Evolutionary conservation across 2,329 filamentous ascomycete genomes (phyloP), one percentile per base, ranked within the genome.

Genomic region (Iodosphaeria phyllophila): DNA sequence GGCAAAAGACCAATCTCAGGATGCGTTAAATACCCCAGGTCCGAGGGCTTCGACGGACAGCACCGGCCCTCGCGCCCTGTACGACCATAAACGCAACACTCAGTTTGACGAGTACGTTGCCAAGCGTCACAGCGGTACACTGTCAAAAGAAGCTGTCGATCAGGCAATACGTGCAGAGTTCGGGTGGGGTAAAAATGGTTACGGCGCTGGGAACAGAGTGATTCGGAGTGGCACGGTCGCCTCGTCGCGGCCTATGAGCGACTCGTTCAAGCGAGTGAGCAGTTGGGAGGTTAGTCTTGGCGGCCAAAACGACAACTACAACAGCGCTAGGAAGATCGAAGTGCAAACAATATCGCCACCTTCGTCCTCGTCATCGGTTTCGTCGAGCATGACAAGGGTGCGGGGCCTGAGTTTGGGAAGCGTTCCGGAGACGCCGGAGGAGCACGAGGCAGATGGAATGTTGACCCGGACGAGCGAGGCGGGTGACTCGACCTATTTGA

Each of bases 61-160:
- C 34, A 41, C 26, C 39, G 35, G 3, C 37, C 31, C 13, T 19
- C 18, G 7, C 42, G 46, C 20, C n/a, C n/a, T n/a, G n/a, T 60
- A 60, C 38, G 48, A 43, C 26, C 56, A 60, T 39, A 43, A 51
- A 41, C 47, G 56, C 5, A 51, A 58, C 26, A 60, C 56, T 4
- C 47, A 53, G 27, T 61, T 59, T 29, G 57, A 60, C 24, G 48
- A 52, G 5, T 60, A 55, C 35, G 35, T 56, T 11, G 46, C 47
- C 13, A 46, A 43, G 6, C 45, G 46, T 8, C 33, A 30, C 4
- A 43, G 40, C 26, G 29, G 32, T 12, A 31, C 22, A 22, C 30
- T 35, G 10, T n/a, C n/a, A n/a, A 32, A 35, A 8, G 36, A 39
- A 4, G 43, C 46, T 20, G 32, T 43, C 5, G 38, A 44, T 18